Conservation (phyloP, 2,329 filamentous ascomycete species). For the Botrytis aclada region DNA sequence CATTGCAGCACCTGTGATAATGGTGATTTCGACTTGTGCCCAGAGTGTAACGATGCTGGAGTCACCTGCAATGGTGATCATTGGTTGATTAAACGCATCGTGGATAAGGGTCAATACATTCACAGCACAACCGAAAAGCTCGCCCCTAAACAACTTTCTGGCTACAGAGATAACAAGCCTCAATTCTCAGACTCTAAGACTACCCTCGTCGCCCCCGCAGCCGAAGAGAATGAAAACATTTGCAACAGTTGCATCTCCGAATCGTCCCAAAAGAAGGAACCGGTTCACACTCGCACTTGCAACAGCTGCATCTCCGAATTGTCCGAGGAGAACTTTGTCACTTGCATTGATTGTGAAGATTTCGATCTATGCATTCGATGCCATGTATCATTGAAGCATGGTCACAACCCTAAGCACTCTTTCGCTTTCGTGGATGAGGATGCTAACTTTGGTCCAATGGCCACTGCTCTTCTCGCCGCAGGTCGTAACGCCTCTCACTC, state of each 20-base stretch:
- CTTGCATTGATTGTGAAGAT: constrained; percentile 81
- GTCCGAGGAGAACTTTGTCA: constrained; percentile 75
- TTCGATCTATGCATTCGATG: constrained; percentile 88
- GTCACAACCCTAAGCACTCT: constrained; percentile 83
- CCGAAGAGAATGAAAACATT: constrained; percentile 41
- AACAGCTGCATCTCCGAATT: constrained; percentile 63
- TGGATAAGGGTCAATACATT: constrained; percentile 73
- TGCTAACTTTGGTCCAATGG: constrained; percentile 56
- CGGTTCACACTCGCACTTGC: constrained; percentile 46
- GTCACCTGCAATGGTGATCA: constrained; percentile 77
- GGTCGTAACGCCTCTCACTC: constrained; percentile 81
- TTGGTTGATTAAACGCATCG: constrained; percentile 90
- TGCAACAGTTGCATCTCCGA: constrained; percentile 61
- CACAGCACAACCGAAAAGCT: constrained; percentile 84
- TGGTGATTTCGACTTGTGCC: constrained; percentile 93
- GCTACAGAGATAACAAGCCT: neutral
- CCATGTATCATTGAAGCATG: constrained; percentile 72
- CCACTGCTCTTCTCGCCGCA: constrained; percentile 67
- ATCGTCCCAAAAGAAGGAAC: constrained; percentile 50
- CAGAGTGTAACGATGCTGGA: constrained; percentile 70
- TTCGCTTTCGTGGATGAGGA: constrained; percentile 69
- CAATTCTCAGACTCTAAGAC: constrained; percentile 30
- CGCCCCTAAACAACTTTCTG: constrained; percentile 44
- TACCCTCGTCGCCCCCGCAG: constrained; percentile 28
- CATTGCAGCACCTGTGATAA: constrained; percentile 93